Percentiles rank a stretch among this genome's conserved stretches.
Conservation (phyloP, 306 rosid genomes). For the Gillenia trifoliata region DNA sequence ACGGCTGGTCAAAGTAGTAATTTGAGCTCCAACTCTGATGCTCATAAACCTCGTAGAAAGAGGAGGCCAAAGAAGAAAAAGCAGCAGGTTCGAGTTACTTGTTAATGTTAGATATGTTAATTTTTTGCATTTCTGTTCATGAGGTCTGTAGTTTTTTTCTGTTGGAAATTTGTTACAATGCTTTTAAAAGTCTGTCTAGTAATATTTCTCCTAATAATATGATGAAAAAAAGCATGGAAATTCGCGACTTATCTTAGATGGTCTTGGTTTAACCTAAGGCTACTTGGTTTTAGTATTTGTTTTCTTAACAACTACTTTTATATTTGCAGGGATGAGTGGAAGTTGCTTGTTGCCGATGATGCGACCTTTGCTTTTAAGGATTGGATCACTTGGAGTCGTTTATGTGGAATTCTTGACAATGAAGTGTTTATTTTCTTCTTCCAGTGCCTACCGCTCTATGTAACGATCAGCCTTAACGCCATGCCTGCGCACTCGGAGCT, state of each 20-base stretch:
- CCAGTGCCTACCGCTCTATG: not conserved
- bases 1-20: slow-evolving; percentile 75
- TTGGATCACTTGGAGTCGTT: slow-evolving; percentile 1
- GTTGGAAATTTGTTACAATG: not conserved
- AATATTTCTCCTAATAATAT: not conserved
- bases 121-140: not conserved
- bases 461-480: not conserved
- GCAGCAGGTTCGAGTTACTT: slow-evolving; percentile 58
- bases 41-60: slow-evolving; percentile 89
- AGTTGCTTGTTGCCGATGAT: slow-evolving; percentile 6
- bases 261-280: not conserved
- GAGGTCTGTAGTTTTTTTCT: not conserved
- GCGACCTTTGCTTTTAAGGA: not conserved
- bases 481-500: not conserved
- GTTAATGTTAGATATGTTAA: not conserved
- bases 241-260: not conserved
- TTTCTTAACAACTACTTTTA: not conserved
- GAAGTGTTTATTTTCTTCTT: not conserved
- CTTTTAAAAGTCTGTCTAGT: not conserved
- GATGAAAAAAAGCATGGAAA: not conserved
- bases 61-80: slow-evolving; percentile 93
- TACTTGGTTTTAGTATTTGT: not conserved
- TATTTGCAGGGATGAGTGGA: slow-evolving; percentile 23
- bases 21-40: slow-evolving; percentile 96
- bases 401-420: not conserved